Evolutionary conservation across 805 yeast species (phyloP), one percentile per base, ranked within the genome.

Genomic region (Candida nonsorbophila): DNA sequence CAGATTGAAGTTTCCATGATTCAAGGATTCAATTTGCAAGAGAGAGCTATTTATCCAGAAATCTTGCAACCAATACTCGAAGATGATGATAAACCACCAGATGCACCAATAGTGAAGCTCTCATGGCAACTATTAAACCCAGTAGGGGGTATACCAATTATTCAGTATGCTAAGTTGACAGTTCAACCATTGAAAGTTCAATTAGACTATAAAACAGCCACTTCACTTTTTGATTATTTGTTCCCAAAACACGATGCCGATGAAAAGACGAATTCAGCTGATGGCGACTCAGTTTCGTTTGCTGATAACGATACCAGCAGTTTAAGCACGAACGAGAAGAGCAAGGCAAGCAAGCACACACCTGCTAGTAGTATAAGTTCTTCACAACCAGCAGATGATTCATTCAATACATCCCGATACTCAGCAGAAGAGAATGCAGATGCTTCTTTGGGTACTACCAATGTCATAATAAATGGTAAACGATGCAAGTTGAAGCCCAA

Each of bases 141-240:
- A 0, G 81, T 90, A 32, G 97, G 96, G 18, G 97, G 97, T 7
- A 86, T 88, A 28, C 72, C 83, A n/a, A 78, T 88, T 14, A 65
- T 88, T 57, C 77, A 76, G 35, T 60, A 69, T 28, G 78, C 85
- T 14, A 73, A 73, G 20, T 62, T 84, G 12, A 53, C 58, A 2
- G 51, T 85, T 11, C 68, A 72, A 29, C 95, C 95, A 1, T 44
- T 88, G 37, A 75, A 74, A 36, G 43, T 90, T 3, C 82, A 79
- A 39, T 51, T 90, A 21, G 97, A 88, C 37, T 83, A 81, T 39
- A 62, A 58, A 1, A 74, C 88, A 0, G 80, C 87, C 1, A 70
- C 69, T 22, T 72, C 69, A 41, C 49, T 88, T 15, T 62, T 81
- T 45, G 59, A 67, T 11, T 88, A 84, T 58, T 56, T 81, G n/a